Conservation (phyloP, 2,329 filamentous ascomycete species). For the Shiraia bambusicola region DNA sequence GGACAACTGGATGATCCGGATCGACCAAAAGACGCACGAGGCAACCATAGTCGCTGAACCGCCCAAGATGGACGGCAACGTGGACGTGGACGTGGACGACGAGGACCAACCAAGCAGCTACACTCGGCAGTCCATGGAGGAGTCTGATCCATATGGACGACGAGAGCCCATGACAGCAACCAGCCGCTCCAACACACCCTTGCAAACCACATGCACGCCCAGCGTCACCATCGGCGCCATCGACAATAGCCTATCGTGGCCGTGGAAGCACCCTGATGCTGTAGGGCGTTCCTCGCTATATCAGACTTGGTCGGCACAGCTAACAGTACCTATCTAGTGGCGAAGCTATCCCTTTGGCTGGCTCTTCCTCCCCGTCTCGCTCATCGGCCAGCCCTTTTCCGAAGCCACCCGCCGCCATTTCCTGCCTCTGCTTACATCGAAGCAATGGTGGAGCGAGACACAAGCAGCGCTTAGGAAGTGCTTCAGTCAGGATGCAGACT, state of each 20-base stretch:
- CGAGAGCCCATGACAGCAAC: conserved; percentile 83
- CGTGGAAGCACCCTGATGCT: conserved; percentile 97
- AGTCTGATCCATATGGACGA: conserved; percentile 65
- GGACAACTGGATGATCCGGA: conserved; percentile 99
- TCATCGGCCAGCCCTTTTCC: conserved; percentile 95
- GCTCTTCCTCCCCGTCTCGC: conserved; percentile 93
- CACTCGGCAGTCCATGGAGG: conserved; percentile 64
- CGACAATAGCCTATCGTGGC: conserved; percentile 97
- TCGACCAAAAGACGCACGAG: conserved; percentile 79
- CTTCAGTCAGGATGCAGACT: conserved; percentile 90
- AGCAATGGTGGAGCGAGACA: conserved; percentile 95
- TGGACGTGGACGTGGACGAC: conserved; percentile 38
- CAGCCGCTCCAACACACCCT: conserved; percentile 58
- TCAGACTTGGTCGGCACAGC: conserved; percentile 23
- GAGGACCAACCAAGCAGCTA: conserved; percentile 48
- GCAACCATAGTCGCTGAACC: conserved; percentile 87
- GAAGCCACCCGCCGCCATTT: conserved; percentile 93
- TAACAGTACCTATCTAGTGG: conserved; percentile 54
- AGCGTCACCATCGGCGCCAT: conserved; percentile 85
- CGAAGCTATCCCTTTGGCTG: conserved; percentile 95
- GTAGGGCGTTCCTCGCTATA: conserved; percentile 45
- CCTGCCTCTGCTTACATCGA: conserved; percentile 90
- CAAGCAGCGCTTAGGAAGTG: conserved; percentile 81
- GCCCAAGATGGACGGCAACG: conserved; percentile 60
- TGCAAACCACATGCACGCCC: conserved; percentile 54